Conservation (phyloP, 129 eudicot species). For the Logfia minima region DNA sequence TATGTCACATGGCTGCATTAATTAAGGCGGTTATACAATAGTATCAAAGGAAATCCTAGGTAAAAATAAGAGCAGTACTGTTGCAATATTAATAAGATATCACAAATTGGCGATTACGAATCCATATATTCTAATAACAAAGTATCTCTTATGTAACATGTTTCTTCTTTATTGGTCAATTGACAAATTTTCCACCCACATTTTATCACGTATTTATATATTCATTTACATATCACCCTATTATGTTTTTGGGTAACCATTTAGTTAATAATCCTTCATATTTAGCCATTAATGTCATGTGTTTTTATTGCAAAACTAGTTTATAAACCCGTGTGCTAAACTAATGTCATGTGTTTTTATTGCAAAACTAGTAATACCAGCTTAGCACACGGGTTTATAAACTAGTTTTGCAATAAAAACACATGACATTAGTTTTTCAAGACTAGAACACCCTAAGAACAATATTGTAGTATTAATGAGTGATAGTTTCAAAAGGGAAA, state of each 20-base stretch:
- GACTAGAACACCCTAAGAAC: background rate
- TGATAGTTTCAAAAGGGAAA: background rate
- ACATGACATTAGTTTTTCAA: background rate
- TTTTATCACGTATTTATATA: background rate
- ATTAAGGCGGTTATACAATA: background rate
- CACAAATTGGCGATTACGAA: background rate
- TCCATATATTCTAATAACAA: background rate
- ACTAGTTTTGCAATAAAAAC: background rate
- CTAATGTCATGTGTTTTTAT: too few species aligned
- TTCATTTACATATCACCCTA: background rate
- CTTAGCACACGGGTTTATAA: background rate
- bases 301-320: too few species aligned
- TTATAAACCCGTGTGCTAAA: too few species aligned
- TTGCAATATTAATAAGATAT: background rate
- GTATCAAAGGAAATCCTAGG: constrained; percentile 8
- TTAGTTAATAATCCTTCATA: background rate
- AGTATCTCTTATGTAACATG: background rate
- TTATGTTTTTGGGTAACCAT: background rate
- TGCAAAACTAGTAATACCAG: background rate
- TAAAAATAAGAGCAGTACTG: constrained; percentile 2
- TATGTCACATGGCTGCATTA: constrained; percentile 11
- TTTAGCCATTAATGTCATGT: background rate
- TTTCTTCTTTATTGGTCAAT: background rate
- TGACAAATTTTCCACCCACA: background rate
- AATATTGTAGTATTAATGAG: background rate